Percentiles rank a stretch among this genome's conserved stretches.
Evolutionary conservation across 1,284 basidiomycete species (phyloP).

Genomic region (Exsudoporus floridanus): DNA sequence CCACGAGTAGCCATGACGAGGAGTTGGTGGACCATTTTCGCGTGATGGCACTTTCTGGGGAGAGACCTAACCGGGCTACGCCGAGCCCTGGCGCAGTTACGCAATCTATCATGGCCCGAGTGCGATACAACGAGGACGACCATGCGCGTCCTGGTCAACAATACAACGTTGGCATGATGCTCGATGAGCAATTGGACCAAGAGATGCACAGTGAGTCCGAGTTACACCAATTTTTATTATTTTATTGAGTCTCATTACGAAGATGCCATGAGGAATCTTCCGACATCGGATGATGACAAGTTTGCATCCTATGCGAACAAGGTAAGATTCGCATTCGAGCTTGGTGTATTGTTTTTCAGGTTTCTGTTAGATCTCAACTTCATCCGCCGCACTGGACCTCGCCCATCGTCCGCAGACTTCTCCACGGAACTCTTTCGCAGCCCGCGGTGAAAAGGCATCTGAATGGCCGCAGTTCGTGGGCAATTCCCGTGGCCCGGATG

Average conservation of each 20-base stretch:
- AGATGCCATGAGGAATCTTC: constrained; percentile 91
- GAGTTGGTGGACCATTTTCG: constrained; percentile 75
- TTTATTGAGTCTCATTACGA: constrained; percentile 20
- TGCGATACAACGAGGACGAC: constrained; percentile 53
- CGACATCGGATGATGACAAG: constrained; percentile 91
- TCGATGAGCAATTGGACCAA: constrained; percentile 86
- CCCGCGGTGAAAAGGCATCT: constrained; percentile 72
- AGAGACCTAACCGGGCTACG: constrained; percentile 52
- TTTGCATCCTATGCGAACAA: constrained; percentile 64
- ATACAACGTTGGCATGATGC: constrained; percentile 81
- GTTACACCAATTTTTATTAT: constrained; percentile 7
- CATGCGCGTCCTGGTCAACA: constrained; percentile 54
- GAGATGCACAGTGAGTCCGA: constrained; percentile 80
- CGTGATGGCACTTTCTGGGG: constrained; percentile 62
- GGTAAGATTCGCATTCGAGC: constrained; percentile 43
- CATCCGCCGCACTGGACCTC: constrained; percentile 89
- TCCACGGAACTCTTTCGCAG: constrained; percentile 59
- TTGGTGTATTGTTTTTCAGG: constrained; percentile 1
- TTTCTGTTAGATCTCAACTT: constrained; percentile 67
- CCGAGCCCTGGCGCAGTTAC: constrained; percentile 50
- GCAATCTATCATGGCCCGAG: constrained; percentile 51
- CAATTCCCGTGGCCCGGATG: constrained; percentile 57
- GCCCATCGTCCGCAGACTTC: constrained; percentile 86
- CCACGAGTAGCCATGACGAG: constrained; percentile 76
- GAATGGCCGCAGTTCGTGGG: constrained; percentile 92